phyloP scores from a whole-genome alignment of 176 grass and related monocot genomes.

The Alopecurus myosuroides region DNA sequence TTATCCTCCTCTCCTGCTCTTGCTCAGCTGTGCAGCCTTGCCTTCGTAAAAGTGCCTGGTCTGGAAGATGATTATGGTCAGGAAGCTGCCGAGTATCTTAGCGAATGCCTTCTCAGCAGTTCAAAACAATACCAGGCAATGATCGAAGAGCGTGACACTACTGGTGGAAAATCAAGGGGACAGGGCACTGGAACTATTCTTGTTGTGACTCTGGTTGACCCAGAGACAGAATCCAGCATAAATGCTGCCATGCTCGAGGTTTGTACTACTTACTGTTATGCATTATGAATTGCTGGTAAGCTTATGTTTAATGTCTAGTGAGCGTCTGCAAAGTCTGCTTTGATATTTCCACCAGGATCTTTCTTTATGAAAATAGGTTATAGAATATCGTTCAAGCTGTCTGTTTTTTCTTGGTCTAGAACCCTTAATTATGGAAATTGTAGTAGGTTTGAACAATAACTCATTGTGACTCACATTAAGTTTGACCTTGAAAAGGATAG shows the following conservation, averaged over 20 bases:
- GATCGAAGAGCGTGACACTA: conserved; percentile 84
- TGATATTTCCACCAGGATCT: neutral
- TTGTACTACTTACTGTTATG: conserved; percentile 2
- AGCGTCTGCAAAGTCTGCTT: neutral
- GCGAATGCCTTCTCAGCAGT: conserved; percentile 58
- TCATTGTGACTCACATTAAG: neutral
- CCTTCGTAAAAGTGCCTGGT: conserved; percentile 73
- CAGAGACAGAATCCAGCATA: conserved; percentile 70
- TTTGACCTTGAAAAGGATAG: neutral
- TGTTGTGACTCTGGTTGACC: conserved; percentile 78
- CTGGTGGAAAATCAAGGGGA: conserved; percentile 79
- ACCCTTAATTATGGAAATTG: too few relatives aligned
- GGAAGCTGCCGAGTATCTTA: conserved; percentile 87
- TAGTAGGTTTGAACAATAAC: neutral
- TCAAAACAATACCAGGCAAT: conserved; percentile 83
- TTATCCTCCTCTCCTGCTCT: conserved; percentile 61
- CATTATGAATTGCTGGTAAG: neutral
- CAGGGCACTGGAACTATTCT: conserved; percentile 73
- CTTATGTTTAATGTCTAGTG: neutral
- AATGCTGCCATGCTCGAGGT: conserved; percentile 96
- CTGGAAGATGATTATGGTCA: conserved; percentile 82
- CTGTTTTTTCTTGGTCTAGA: too few relatives aligned
- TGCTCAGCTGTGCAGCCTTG: conserved; percentile 85
- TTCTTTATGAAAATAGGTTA: neutral
- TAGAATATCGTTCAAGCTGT: neutral